Percentiles rank a stretch among this genome's conserved stretches.
These are phyloP conservation scores for Dictyostelium firmibasis DNA, from an alignment of 78 protist genomes.

Conservation along the genomic window DNA sequence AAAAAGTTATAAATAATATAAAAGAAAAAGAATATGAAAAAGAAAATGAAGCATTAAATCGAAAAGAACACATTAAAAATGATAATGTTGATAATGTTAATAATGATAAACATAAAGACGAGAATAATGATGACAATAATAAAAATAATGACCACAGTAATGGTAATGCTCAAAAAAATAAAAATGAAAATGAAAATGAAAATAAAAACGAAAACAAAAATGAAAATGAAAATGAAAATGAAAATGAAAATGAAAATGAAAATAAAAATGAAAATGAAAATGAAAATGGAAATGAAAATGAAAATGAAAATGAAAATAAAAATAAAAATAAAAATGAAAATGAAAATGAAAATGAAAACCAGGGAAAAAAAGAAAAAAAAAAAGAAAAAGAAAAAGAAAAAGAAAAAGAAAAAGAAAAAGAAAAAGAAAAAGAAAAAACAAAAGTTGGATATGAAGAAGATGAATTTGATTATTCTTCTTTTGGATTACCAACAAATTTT, in stretches of 20 bases:
- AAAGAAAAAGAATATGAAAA: background rate
- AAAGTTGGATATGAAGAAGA: slow-evolving; percentile 12
- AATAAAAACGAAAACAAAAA: too few species aligned
- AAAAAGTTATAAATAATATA: background rate
- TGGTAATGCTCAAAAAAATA: background rate
- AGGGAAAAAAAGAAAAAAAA: background rate
- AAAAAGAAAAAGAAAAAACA: background rate
- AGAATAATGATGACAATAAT: background rate
- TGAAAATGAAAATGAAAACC: background rate
- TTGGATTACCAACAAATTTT: slow-evolving; percentile 62
- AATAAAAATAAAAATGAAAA: background rate
- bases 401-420: background rate
- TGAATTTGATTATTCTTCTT: slow-evolving; percentile 15
- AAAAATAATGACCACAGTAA: background rate
- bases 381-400: background rate
- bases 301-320: background rate
- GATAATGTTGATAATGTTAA: background rate
- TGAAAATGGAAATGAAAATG: background rate
- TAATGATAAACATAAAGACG: background rate
- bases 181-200: background rate
- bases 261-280: background rate
- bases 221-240: slow-evolving; percentile 11
- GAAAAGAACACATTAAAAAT: background rate
- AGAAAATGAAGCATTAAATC: too few species aligned
- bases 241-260: background rate